Conservation (phyloP, 2,329 filamentous ascomycete species). For the Colletotrichum karsti region DNA sequence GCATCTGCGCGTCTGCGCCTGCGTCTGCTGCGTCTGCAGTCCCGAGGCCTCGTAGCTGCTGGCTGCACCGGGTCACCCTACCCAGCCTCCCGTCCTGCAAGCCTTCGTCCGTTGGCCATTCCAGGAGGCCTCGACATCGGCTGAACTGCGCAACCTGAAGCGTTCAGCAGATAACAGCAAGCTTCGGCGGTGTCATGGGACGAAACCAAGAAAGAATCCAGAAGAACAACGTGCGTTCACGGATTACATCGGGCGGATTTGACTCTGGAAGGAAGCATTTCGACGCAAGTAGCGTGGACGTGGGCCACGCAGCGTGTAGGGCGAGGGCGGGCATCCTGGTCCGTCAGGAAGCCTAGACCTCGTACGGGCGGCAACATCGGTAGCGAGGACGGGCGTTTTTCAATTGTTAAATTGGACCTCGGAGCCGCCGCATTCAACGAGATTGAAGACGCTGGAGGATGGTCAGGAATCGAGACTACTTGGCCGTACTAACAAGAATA, state of each 20-base stretch:
- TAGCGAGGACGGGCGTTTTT: neutral
- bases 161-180: neutral
- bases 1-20: neutral
- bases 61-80: neutral
- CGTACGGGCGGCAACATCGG: conserved; percentile 14
- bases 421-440: conserved; percentile 1
- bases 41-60: neutral
- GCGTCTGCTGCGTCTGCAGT: neutral
- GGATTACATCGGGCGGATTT: neutral
- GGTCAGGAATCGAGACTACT: neutral
- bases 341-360: conserved; percentile 9
- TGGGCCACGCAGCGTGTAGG: neutral
- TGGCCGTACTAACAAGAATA: neutral
- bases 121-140: neutral
- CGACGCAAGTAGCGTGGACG: neutral
- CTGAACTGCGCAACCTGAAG: conserved; percentile 3
- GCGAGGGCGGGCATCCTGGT: neutral
- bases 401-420: conserved; percentile 5
- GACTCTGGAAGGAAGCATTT: neutral
- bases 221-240: neutral
- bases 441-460: neutral
- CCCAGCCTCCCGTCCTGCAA: conserved; percentile 14
- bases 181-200: neutral
- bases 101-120: neutral
- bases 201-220: neutral